Evolutionary conservation across 176 grass and related monocot species (phyloP).

Genomic region (Bothriochloa decipiens): DNA sequence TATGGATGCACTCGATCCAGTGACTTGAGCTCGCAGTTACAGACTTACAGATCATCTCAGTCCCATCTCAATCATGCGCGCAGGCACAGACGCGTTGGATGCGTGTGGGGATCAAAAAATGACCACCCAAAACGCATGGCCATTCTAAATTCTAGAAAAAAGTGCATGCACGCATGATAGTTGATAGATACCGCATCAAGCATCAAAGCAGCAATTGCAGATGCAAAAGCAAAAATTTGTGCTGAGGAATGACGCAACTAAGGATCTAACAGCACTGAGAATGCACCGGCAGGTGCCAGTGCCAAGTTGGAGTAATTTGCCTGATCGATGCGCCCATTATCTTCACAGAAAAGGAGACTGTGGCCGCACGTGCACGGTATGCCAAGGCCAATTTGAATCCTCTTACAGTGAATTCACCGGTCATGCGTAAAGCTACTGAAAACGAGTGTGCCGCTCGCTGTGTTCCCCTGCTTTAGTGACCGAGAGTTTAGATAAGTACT

Average conservation of each 20-base stretch:
- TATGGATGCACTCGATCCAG: constrained; percentile 27
- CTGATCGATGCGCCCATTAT: background rate
- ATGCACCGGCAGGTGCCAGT: background rate
- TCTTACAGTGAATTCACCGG: constrained; percentile 20
- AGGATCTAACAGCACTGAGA: constrained; percentile 20
- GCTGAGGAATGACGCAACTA: constrained; percentile 27
- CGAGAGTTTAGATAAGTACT: background rate
- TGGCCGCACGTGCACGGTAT: constrained; percentile 21
- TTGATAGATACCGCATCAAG: constrained; percentile 2
- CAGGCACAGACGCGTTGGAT: background rate
- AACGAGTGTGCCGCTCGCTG: background rate
- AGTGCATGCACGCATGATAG: background rate
- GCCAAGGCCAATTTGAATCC: background rate
- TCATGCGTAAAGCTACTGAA: background rate
- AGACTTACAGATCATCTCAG: background rate
- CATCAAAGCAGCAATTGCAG: background rate
- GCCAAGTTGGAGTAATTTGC: background rate
- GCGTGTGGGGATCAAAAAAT: constrained; percentile 14
- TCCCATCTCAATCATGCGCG: constrained; percentile 18
- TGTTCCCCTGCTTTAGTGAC: constrained; percentile 5
- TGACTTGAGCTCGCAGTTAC: constrained; percentile 25
- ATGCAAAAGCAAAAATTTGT: constrained; percentile 1
- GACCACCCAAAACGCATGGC: constrained; percentile 27
- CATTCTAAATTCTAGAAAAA: background rate
- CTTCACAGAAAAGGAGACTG: background rate